phyloP scores from a whole-genome alignment of 805 yeast species.

The Candida jianshihensis region DNA sequence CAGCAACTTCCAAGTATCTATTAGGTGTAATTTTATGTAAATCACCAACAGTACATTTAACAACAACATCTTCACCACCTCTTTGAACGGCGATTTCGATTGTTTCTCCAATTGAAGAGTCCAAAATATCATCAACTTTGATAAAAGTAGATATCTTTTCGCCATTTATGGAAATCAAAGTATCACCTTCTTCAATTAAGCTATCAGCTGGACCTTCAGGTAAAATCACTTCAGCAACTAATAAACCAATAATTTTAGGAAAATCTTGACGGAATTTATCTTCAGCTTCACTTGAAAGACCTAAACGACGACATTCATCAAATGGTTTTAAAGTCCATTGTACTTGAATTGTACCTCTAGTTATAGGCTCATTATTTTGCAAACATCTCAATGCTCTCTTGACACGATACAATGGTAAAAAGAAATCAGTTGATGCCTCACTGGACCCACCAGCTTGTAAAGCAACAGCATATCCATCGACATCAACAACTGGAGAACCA shows the following conservation, averaged over 20 bases:
- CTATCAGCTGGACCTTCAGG: slow-evolving; percentile 83
- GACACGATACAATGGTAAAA: slow-evolving; percentile 79
- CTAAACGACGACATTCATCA: slow-evolving; percentile 86
- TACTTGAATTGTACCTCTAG: slow-evolving; percentile 89
- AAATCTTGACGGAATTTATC: slow-evolving; percentile 56
- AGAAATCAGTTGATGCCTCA: slow-evolving; percentile 90
- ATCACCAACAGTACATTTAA: slow-evolving; percentile 57
- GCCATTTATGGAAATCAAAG: slow-evolving; percentile 67
- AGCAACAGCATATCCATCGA: slow-evolving; percentile 83
- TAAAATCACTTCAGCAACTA: slow-evolving; percentile 75
- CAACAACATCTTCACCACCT: slow-evolving; percentile 54
- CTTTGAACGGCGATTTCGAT: slow-evolving; percentile 60
- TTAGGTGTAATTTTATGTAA: slow-evolving; percentile 79
- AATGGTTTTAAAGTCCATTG: slow-evolving; percentile 85
- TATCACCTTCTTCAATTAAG: slow-evolving; percentile 77
- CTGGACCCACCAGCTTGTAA: slow-evolving; percentile 91
- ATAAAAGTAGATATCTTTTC: slow-evolving; percentile 60
- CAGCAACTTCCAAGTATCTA: slow-evolving; percentile 74
- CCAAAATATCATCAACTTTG: slow-evolving; percentile 77
- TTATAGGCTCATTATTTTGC: slow-evolving; percentile 49
- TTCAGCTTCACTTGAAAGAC: slow-evolving; percentile 71
- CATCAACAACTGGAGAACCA: slow-evolving; percentile 93
- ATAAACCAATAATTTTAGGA: slow-evolving; percentile 71
- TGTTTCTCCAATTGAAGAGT: slow-evolving; percentile 54
- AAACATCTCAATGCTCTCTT: slow-evolving; percentile 73